Evolutionary conservation across 768 basidiomycete species (phyloP).

Genomic region (Leucosporidium scottii): DNA sequence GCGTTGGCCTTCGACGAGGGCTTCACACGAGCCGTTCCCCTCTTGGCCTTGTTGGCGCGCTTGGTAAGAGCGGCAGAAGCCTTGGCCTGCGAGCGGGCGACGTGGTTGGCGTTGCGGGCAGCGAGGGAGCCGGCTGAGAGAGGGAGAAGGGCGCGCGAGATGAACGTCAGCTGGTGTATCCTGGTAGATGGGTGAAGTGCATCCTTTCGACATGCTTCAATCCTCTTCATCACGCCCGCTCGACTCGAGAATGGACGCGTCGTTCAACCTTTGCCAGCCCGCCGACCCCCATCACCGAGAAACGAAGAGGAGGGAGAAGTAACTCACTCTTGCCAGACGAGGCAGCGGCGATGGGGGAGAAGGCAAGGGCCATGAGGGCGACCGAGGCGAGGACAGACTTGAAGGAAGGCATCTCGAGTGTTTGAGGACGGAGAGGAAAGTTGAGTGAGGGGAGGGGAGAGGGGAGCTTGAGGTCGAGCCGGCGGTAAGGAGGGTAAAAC

Average conservation of each 20-base stretch:
- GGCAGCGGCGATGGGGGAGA: constrained; percentile 22
- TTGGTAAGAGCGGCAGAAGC: background rate
- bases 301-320: background rate
- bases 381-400: constrained; percentile 27
- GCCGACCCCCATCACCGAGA: too few species aligned
- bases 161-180: too few species aligned
- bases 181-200: too few species aligned
- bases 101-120: constrained; percentile 21
- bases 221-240: too few species aligned
- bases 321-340: background rate
- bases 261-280: too few species aligned
- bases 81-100: background rate
- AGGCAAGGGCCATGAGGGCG: constrained; percentile 27
- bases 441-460: too few species aligned
- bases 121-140: background rate
- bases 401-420: constrained; percentile 21
- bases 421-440: too few species aligned
- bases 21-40: too few species aligned
- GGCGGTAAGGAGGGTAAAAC: background rate
- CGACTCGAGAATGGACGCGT: too few species aligned
- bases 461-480: too few species aligned
- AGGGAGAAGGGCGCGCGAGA: background rate
- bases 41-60: background rate
- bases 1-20: too few species aligned
- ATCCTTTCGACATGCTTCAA: too few species aligned